Base-by-base conservation (phyloP, 2,329 filamentous ascomycete genomes). In the Apiospora rasikravindrae region DNA sequence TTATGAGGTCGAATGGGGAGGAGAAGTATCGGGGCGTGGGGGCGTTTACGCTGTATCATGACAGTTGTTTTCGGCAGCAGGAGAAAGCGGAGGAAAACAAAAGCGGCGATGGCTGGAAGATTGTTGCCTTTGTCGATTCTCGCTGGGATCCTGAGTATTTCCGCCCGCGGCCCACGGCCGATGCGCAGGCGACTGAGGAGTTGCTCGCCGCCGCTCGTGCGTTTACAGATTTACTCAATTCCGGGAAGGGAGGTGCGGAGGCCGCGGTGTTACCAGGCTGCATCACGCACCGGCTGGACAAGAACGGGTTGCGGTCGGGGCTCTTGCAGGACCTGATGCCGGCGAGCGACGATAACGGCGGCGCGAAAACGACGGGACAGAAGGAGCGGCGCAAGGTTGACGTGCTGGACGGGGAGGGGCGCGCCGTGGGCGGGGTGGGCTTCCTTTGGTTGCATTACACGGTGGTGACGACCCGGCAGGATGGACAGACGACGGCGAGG, bases 21-120 rank as follows among this genome's bases (percentile, higher is more conserved):
- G 57, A 64, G 57, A 64, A 64, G 57, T 64, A 64, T 22, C 57
- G 57, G 57, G 57, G 57, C 29, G 33, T 40, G 6, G 57, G 57
- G 7, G 57, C 57, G 8, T 64, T 64, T 4, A 64, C 57, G 4
- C 22, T 64, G 33, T 64, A 64, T 14, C 2, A 14, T 7, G 8
- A 19, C 29, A 61, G 53, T 29, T 37, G 33, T 6, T 37, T 7
- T 37, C 5, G 8, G 26, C 26, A 61, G 26, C 13, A 19, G 19
- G 29, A 22, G 16, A 10, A 33, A 14, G n/a, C 19, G 51, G 45
- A n/a, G 6, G 22, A 22, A 22, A 14, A 3, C 6, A 6, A 16
- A 8, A 3, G 33, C 10, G 57, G 8, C 13, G 19, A 10, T 19
- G 19, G 1, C 13, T 64, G 57, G 57, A 64, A 40, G 22, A 33